A percentile compares a stretch with the other conserved stretches of the same genome.
These are phyloP conservation scores for Coniella vitis DNA, from an alignment of 2,329 filamentous ascomycete species.

Conservation along the genomic window DNA sequence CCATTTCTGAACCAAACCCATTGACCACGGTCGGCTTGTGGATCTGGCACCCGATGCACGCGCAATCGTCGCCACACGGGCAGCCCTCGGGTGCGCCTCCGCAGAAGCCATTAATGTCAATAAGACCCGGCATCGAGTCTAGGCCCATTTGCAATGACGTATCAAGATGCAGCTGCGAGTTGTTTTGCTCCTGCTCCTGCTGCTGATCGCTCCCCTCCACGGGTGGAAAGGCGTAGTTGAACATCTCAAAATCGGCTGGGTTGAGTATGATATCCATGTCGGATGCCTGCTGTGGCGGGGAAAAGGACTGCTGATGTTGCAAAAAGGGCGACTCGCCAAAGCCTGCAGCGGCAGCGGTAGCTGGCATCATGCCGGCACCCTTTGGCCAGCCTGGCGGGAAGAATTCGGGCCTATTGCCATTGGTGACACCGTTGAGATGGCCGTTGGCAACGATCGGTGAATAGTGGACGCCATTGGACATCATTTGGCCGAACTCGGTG, in stretches of 20 bases:
- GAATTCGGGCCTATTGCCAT: slow-evolving; percentile 14
- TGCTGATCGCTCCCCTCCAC: neutral
- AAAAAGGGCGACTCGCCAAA: slow-evolving; percentile 5
- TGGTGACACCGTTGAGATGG: neutral
- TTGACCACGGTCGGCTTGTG: slow-evolving; percentile 28
- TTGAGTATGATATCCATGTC: slow-evolving; percentile 16
- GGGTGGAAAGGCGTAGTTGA: slow-evolving; percentile 14
- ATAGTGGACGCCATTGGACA: slow-evolving; percentile 26
- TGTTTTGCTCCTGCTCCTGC: neutral
- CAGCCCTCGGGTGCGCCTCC: slow-evolving; percentile 27
- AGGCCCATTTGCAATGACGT: slow-evolving; percentile 50
- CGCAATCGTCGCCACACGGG: slow-evolving; percentile 53
- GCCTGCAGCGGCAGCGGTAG: neutral
- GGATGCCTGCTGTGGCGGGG: slow-evolving; percentile 11
- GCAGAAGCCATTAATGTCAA: slow-evolving; percentile 14
- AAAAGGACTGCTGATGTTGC: slow-evolving; percentile 8
- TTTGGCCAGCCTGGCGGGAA: slow-evolving; percentile 11
- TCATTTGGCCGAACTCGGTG: slow-evolving; percentile 16
- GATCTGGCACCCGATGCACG: slow-evolving; percentile 51
- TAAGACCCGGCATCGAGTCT: slow-evolving; percentile 27
- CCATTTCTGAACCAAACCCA: neutral
- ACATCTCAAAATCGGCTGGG: slow-evolving; percentile 16
- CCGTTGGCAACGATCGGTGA: neutral
- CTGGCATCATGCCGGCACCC: slow-evolving; percentile 13
- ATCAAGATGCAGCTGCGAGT: neutral